Evolutionary conservation across 176 grass and related monocot genomes (phyloP), one percentile per base, ranked within the genome.

Genomic region (Triticum urartu): DNA sequence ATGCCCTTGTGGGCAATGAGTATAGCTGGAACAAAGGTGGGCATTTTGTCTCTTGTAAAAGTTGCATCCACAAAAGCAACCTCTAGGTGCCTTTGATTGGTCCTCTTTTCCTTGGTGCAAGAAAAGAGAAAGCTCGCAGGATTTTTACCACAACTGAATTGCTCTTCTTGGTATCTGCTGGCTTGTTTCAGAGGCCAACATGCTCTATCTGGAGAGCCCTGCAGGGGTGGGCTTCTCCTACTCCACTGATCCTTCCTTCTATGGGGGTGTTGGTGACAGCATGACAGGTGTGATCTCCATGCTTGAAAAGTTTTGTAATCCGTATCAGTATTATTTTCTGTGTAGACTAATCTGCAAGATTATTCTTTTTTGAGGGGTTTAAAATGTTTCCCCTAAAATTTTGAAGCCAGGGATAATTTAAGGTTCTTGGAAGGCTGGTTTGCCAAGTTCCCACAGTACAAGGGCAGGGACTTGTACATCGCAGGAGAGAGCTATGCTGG

Each of bases 21-120:
- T 92, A 92, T 85, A 92, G 93, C 79, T 98, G 96, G 93, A 98
- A 98, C 81, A 98, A 95, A 94, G 96, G 96, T 98, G 87, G 81
- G 64, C 43, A 14, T 38, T 78, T 78, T 78, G 56, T 60, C 70
- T 78, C 59, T 40, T 81, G 74, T 70, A 67, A 33, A 75, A 33
- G 20, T 18, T 68, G 81, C 58, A 87, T 54, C 45, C 24, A 54
- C 62, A 61, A 26, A 91, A 66, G 26, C 15, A 84, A 68, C 54
- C 86, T 85, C 79, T 38, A 22, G 28, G n/a, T 50, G 61, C 34
- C 84, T n/a, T 87, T 12, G 40, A 74, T 64, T 54, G 54, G 40
- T 74, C 75, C 52, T 28, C 81, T 80, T 68, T 67, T 82, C n/a
- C 13, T 75, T 72, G 28, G 64, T 50, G 50, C 12, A 75, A 72